Evolutionary conservation across 768 basidiomycete genomes (phyloP), one percentile per base, ranked within the genome.

Genomic region (Wakefieldia striispora): DNA sequence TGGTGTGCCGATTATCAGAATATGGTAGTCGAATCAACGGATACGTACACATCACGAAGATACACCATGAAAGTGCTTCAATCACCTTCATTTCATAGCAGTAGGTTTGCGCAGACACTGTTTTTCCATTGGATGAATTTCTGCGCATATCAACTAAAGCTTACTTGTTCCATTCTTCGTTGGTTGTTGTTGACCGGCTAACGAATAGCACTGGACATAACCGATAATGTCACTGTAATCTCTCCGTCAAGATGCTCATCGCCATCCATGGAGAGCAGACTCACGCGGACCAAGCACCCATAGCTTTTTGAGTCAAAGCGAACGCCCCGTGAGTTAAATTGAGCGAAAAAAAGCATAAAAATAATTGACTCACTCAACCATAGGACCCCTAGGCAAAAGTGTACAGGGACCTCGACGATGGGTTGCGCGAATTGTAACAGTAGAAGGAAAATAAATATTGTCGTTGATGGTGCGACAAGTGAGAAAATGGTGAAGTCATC

Each of bases 61-160:
- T 68, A 61, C 79, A 74, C 89, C 89, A 91, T 0, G 88, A 89
- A 63, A 91, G 80, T 2, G 85, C 87, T 56, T 89, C 79, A 29
- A 88, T 75, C 40, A 83, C 82, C 66, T 86, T 88, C 84, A 90
- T 86, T 61, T 88, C 80, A 64, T 87, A 85, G 64, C 89, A 91
- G 56, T 77, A 90, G 23, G 70, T 64, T 56, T 72, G 71, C 8
- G 69, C 67, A 43, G 78, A 77, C 48, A 80, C 89, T 90, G 45
- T 8, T n/a, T 34, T 37, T 46, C n/a, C 44, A 10, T 39, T 24
- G 43, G 26, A 40, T 56, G 53, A 52, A 50, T 38, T 26, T 42
- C 13, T 45, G 36, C 38, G 17, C 49, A 16, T 29, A 41, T 8
- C 20, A 42, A 38, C 40, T 1, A 43, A 42, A 26, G 66, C 79